phyloP scores from a whole-genome alignment of 148 eudicot species.

The Vaccinium darrowii region DNA sequence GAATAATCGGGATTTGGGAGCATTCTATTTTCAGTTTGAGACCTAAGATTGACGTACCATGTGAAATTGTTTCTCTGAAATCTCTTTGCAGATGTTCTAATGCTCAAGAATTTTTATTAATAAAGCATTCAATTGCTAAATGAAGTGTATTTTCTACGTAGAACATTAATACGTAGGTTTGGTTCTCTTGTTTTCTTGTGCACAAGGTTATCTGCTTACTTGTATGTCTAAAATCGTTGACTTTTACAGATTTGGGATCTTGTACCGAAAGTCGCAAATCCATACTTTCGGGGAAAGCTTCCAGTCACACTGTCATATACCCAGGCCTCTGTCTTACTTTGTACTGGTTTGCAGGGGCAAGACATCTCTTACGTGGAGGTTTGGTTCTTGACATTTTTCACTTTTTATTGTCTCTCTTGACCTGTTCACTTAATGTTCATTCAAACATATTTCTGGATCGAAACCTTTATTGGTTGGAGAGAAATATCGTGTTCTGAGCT shows the following conservation, averaged over 20 bases:
- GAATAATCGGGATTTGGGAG: not conserved
- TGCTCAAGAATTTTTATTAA: not conserved
- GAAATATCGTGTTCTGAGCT: not conserved
- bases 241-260: slow-evolving; percentile 58
- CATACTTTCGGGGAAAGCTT: slow-evolving; percentile 67
- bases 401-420: not conserved
- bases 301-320: slow-evolving; percentile 71
- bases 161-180: not conserved
- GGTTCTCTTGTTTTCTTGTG: not conserved
- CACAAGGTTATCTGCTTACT: not conserved
- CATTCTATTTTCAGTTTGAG: not conserved
- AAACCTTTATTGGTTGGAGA: not conserved
- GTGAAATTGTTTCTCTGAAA: not conserved
- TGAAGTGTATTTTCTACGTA: not conserved
- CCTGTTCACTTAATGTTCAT: slow-evolving; percentile 5
- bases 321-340: slow-evolving; percentile 90
- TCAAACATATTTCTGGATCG: not conserved
- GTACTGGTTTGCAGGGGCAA: slow-evolving; percentile 77
- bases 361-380: slow-evolving; percentile 72
- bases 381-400: slow-evolving; percentile 13
- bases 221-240: not conserved
- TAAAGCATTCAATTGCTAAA: not conserved
- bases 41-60: not conserved
- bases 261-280: slow-evolving; percentile 44
- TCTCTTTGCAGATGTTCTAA: not conserved